Evolutionary conservation across 2,329 filamentous ascomycete genomes (phyloP).

Genomic region (Dothideomycetes sp.): DNA sequence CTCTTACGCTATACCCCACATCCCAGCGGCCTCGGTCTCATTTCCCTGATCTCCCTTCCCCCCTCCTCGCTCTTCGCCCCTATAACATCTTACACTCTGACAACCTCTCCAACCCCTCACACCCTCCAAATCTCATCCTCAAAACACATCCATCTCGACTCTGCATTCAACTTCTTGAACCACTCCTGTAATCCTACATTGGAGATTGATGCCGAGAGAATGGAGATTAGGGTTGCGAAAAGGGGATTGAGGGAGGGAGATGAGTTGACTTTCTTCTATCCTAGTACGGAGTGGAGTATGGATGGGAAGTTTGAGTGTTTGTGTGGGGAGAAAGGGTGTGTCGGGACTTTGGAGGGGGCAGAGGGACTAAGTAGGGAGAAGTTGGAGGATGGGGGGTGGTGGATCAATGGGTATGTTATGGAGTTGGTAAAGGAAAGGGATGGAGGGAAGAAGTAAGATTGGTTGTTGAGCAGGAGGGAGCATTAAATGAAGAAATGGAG

Average conservation of each 20-base stretch:
- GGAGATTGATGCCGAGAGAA: conserved; percentile 38
- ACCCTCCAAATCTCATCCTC: conserved; percentile 43
- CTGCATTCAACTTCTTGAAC: conserved; percentile 49
- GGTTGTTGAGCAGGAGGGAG: too few species aligned
- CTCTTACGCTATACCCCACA: conserved; percentile 31
- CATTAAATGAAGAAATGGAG: too few species aligned
- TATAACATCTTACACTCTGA: conserved; percentile 35
- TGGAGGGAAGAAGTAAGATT: too few species aligned
- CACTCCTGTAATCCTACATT: conserved; percentile 46
- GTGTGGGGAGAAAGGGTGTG: conserved; percentile 32
- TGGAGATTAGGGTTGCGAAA: conserved; percentile 20
- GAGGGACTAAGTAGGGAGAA: conserved; percentile 27
- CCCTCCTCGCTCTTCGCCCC: conserved; percentile 42
- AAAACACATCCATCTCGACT: conserved; percentile 48
- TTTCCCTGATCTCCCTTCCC: conserved; percentile 42
- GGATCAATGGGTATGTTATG: conserved; percentile 35
- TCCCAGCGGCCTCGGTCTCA: conserved; percentile 34
- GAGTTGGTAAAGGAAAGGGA: conserved; percentile 16
- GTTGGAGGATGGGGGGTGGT: conserved; percentile 31
- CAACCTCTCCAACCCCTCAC: conserved; percentile 36
- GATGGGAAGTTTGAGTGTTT: conserved; percentile 37
- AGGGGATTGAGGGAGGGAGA: conserved; percentile 33
- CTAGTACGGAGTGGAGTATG: conserved; percentile 43
- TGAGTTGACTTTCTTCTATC: conserved; percentile 40
- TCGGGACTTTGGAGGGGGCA: conserved; percentile 33